Evolutionary conservation across 495 filamentous ascomycete species (phyloP), one percentile per base, ranked within the genome.

Genomic region (Tuber melanosporum): DNA sequence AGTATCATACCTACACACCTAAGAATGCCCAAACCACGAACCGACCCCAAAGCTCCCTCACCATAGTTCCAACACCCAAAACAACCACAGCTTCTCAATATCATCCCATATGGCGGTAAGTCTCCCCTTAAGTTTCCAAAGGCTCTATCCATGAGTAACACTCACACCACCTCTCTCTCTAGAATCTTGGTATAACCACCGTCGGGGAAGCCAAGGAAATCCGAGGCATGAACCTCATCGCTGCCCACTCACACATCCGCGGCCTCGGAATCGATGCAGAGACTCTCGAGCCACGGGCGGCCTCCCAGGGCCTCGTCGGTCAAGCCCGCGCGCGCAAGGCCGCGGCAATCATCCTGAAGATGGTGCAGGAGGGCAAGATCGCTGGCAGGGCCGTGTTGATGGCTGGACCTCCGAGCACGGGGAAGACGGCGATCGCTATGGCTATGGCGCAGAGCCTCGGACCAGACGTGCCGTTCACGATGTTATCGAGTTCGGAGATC

Each of bases 311-410:
- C n/a, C 89, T 99, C 43, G 95, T 99, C 8, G 95, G 95, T 57
- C 95, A 99, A 85, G 91, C 97, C 82, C 95, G 95, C 85, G 96
- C 95, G 62, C 91, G 95, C 71, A 98, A 97, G 85, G 95, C 95
- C 52, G 95, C 95, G 3, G 95, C 94, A 1, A 91, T 99, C 36
- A 94, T 99, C 76, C 84, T 99, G 77, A 93, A 98, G 85, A 98
- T 99, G 94, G 96, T 97, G 76, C 97, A 95, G 85, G 93, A 96
- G 81, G 95, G 95, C 79, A 98, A 97, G 85, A 98, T 99, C 86
- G 96, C 96, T 71, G 95, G 95, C 70, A 90, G 95, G 79, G 95
- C 95, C 26, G 92, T 98, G 32, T 87, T 99, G 78, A 97, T 99
- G 79, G 95, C 95, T 73, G 95, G 95, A 1, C 95, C 96, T 74